Conservation (phyloP, 2,329 filamentous ascomycete species). For the Xylaria sp. region DNA sequence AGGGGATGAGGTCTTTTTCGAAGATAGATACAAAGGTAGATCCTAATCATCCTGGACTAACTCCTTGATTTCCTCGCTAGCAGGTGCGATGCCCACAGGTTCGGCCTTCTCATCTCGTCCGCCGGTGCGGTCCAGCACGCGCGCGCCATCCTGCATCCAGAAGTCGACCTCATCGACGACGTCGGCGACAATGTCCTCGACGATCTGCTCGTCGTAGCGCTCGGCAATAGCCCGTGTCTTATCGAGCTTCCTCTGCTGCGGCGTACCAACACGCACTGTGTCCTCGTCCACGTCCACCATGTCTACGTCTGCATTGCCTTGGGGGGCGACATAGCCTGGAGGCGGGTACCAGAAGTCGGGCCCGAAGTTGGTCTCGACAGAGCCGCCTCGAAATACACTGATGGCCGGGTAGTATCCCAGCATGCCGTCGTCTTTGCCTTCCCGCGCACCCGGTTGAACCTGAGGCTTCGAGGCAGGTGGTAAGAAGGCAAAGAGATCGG, state of each 20-base stretch:
- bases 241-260: slow-evolving; percentile 39
- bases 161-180: slow-evolving; percentile 95
- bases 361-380: slow-evolving; percentile 93
- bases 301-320: slow-evolving; percentile 60
- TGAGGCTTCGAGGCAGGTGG: slow-evolving; percentile 86
- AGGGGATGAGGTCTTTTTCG: too few species aligned
- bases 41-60: slow-evolving; percentile 69
- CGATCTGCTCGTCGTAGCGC: slow-evolving; percentile 91
- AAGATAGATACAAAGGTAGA: not conserved
- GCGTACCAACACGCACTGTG: slow-evolving; percentile 36
- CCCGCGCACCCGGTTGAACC: slow-evolving; percentile 77
- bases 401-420: slow-evolving; percentile 96
- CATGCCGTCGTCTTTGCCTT: slow-evolving; percentile 93
- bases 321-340: slow-evolving; percentile 27
- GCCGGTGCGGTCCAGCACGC: slow-evolving; percentile 58
- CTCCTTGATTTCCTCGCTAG: slow-evolving; percentile 71
- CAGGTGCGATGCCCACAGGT: slow-evolving; percentile 56
- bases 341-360: slow-evolving; percentile 93
- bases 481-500: slow-evolving; percentile 87
- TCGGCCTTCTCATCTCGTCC: slow-evolving; percentile 59
- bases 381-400: slow-evolving; percentile 90
- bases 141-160: slow-evolving; percentile 76
- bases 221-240: slow-evolving; percentile 73
- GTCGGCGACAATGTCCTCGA: slow-evolving; percentile 93
- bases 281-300: slow-evolving; percentile 56